Base-by-base conservation (phyloP, 768 basidiomycete genomes). In the Tylopilus subfusipes region DNA sequence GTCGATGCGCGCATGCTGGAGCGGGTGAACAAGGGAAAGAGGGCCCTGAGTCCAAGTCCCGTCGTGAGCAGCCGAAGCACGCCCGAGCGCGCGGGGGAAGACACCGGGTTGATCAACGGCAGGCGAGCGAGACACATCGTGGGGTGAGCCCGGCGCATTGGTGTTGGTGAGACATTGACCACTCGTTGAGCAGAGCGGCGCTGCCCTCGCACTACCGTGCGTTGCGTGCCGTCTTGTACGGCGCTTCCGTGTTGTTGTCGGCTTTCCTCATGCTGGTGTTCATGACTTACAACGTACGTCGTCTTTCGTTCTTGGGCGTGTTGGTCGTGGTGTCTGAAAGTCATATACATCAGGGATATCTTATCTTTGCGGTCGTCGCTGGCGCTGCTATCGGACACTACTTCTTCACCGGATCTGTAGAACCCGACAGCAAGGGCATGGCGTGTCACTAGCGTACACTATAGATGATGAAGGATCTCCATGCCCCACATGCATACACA, bases 251-350 rank as follows among this genome's bases (percentile, higher is more conserved):
- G 21, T 86, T 86, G 69, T 69, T 93, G 54, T 90, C 90, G 33
- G 90, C 88, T 77, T 91, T 92, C 81, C 82, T 93, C 67, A 97
- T 97, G 93, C 76, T 97, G 54, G 85, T 96, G 38, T 94, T 93
- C 72, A 96, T 97, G 93, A 96, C 93, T 5, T 97, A 95, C 74
- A 97, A 97, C 60, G 91, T 93, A 54, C 64, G 89, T 74, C 22
- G 18, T 27, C 8, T 38, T 24, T 38, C 19, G 11, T 44, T 54
- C 42, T 30, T 29, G 13, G 9, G 21, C 21, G 39, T 12, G 24
- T 9, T 11, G 5, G 19, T 19, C 16, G n/a, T 9, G 38, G 9
- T 18, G 39, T 14, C 40, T 59, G 38, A 54, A 8, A 21, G 18
- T 9, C 21, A 47, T 27, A 19, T 9, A 34, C 5, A 12, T 18